phyloP scores from a whole-genome alignment of 352 stramenopile genomes.

The Plasmopara muralis region DNA sequence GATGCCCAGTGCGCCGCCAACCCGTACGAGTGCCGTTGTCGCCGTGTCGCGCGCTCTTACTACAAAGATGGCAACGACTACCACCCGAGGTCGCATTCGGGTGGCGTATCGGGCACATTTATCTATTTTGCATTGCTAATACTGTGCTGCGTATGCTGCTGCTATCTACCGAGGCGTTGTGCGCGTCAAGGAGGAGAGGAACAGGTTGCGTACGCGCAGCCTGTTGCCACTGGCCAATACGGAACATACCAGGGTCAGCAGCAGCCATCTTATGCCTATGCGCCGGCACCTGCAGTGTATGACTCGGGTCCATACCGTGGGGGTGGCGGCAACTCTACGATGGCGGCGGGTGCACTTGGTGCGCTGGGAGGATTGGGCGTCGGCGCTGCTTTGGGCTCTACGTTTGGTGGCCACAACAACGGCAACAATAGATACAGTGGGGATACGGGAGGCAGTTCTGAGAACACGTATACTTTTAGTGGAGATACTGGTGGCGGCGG shows the following conservation, averaged over 20 bases:
- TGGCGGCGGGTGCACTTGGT: slow-evolving; percentile 37
- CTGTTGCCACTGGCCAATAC: slow-evolving; percentile 33
- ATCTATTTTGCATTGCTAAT: slow-evolving; percentile 41
- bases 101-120: slow-evolving; percentile 24
- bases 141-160: slow-evolving; percentile 51
- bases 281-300: slow-evolving; percentile 31
- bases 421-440: slow-evolving; percentile 25
- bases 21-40: slow-evolving; percentile 58
- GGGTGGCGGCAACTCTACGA: slow-evolving; percentile 8
- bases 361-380: slow-evolving; percentile 42
- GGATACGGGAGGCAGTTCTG: slow-evolving; percentile 27
- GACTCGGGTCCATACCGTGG: slow-evolving; percentile 20
- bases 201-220: slow-evolving; percentile 30
- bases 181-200: slow-evolving; percentile 20
- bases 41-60: slow-evolving; percentile 15
- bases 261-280: slow-evolving; percentile 42
- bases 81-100: slow-evolving; percentile 27
- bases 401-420: slow-evolving; percentile 26
- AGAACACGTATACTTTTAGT: slow-evolving; percentile 44
- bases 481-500: slow-evolving; percentile 44
- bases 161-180: slow-evolving; percentile 28
- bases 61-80: slow-evolving; percentile 19
- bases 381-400: slow-evolving; percentile 41
- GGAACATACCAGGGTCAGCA: slow-evolving; percentile 32
- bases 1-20: slow-evolving; percentile 52